Evolutionary conservation across 768 basidiomycete species (phyloP).

Genomic region (Crepidotus variabilis): DNA sequence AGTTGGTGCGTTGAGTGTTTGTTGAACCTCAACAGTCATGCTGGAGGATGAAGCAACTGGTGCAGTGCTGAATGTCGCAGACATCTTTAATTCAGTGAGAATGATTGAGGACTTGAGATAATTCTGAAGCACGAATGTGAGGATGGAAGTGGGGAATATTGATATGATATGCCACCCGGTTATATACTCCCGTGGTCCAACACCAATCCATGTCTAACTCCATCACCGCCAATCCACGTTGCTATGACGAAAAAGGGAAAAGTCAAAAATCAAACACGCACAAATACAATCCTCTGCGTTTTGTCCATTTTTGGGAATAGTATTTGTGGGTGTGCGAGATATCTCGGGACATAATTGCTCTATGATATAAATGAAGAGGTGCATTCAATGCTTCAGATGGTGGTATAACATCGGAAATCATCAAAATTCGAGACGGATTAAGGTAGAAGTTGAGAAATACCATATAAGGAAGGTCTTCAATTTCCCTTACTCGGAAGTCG

Average conservation of each 20-base stretch:
- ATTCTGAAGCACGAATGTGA: neutral
- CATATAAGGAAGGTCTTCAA: too few relatives aligned
- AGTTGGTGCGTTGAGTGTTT: slow-evolving; percentile 8
- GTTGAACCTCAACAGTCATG: slow-evolving; percentile 13
- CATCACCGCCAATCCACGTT: slow-evolving; percentile 3
- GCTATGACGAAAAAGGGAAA: neutral
- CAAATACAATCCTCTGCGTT: neutral
- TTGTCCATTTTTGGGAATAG: neutral
- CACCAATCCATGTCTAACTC: slow-evolving; percentile 3
- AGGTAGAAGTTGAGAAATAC: too few relatives aligned
- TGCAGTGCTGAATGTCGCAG: slow-evolving; percentile 9
- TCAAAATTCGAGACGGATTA: too few relatives aligned
- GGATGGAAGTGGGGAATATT: neutral
- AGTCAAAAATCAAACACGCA: slow-evolving; percentile 23
- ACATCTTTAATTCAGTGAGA: slow-evolving; percentile 10
- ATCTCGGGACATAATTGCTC: too few relatives aligned
- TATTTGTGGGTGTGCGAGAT: too few relatives aligned
- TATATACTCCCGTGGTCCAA: neutral
- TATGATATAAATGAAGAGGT: too few relatives aligned
- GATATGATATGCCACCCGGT: neutral
- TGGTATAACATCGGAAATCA: too few relatives aligned
- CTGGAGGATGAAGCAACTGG: slow-evolving; percentile 2
- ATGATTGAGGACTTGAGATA: neutral
- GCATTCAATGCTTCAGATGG: too few relatives aligned
- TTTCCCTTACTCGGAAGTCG: too few relatives aligned